Evolutionary conservation across 2,329 filamentous ascomycete species (phyloP).

Genomic region (Proliferodiscus dingleyae): DNA sequence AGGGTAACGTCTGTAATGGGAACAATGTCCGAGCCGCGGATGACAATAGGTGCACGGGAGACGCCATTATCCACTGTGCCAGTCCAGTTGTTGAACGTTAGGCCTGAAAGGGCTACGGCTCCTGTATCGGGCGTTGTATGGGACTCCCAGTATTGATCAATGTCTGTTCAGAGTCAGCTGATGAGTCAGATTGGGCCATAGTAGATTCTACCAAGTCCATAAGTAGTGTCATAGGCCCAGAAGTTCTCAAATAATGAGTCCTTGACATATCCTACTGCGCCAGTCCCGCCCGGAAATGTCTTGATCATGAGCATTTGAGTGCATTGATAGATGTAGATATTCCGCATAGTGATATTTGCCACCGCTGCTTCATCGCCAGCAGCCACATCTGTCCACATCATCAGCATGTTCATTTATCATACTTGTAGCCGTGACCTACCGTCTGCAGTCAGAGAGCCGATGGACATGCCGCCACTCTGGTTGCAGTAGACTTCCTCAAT

Average conservation of each 20-base stretch:
- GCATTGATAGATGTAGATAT: slow-evolving; percentile 34
- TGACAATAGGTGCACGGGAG: slow-evolving; percentile 28
- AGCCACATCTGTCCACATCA: background rate
- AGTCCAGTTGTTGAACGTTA: slow-evolving; percentile 30
- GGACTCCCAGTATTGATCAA: slow-evolving; percentile 27
- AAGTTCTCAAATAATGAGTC: slow-evolving; percentile 33
- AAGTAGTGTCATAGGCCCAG: slow-evolving; percentile 22
- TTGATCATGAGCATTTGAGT: slow-evolving; percentile 37
- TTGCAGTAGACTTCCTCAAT: slow-evolving; percentile 36
- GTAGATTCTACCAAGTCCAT: slow-evolving; percentile 15
- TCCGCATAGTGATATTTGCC: slow-evolving; percentile 24
- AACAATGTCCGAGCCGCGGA: slow-evolving; percentile 32
- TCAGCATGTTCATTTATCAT: no score
- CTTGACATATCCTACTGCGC: slow-evolving; percentile 31
- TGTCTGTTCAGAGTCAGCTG: slow-evolving; percentile 5
- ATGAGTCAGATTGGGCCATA: background rate
- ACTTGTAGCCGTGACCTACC: no score
- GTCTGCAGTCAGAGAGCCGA: slow-evolving; percentile 29
- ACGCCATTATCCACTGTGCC: slow-evolving; percentile 32
- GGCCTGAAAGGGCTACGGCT: slow-evolving; percentile 21
- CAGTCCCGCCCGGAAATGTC: slow-evolving; percentile 35
- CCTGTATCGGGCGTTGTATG: slow-evolving; percentile 24
- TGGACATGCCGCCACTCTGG: slow-evolving; percentile 35
- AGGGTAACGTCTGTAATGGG: slow-evolving; percentile 32
- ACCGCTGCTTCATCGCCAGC: slow-evolving; percentile 4